Evolutionary conservation across 2,329 filamentous ascomycete genomes (phyloP), one percentile per base, ranked within the genome.

Genomic region (Curvularia verruculosa): DNA sequence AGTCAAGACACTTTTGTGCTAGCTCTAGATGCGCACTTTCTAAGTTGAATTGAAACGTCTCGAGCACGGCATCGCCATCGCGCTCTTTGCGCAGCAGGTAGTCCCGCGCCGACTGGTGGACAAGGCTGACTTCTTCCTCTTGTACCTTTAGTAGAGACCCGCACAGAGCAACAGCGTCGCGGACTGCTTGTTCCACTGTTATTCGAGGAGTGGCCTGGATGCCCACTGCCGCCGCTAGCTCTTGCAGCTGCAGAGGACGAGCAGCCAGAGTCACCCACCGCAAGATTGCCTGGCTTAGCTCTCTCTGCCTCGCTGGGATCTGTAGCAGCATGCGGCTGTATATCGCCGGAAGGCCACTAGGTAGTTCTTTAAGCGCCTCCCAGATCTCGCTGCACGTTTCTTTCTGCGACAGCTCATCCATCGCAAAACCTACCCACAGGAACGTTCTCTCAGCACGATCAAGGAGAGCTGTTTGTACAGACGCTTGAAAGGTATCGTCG

Each of bases 401-500:
- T 40, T 63, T 56, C 41, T 48, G 47, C 13, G 10, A 41, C 23
- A 67, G 49, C 41, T 63, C 65, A 3, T 64, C 37, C 40, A 69
- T 50, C 15, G 68, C 64, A 36, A 65, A 60, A 28, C 60, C 67
- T 26, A 71, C n/a, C n/a, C n/a, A n/a, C n/a, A n/a, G n/a, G n/a
- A n/a, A n/a, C n/a, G n/a, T n/a, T n/a, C n/a, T 66, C 74, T 71
- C 47, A 8, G 73, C 59, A 13, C 68, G 57, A 40, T 63, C 29
- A 1, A 58, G 49, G n/a, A 75, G 60, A 18, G 36, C 47, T 40
- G 49, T 29, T 58, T 60, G 48, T 46, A 65, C 41, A 63, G 50
- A 34, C 54, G 41, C 18, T 15, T 34, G 47, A 48, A 63, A 55
- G 3, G 41, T 23, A 49, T 52, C 50, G 15, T 34, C 23, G 26